Evolutionary conservation across 2,329 filamentous ascomycete genomes (phyloP), one percentile per base, ranked within the genome.

Genomic region (Colletotrichum sp.): DNA sequence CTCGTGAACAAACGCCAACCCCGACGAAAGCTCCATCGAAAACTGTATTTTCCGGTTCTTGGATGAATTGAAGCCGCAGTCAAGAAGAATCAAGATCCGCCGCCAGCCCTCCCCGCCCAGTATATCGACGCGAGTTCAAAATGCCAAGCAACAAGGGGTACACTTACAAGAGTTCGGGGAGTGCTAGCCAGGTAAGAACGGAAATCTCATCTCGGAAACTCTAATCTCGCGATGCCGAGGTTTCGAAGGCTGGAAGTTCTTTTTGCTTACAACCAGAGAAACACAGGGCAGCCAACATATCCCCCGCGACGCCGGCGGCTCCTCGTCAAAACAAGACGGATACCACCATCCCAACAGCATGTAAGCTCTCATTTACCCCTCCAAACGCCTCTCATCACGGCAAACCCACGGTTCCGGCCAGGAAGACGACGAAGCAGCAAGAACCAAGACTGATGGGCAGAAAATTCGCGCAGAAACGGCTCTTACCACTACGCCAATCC

Each of bases 401-500:
- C 44, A 7, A 6, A 28, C 12, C 30, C 32, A 34, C 12, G 32
- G 32, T 13, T 18, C 39, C 39, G 12, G 32, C 15, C 4, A 8
- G 57, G 26, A n/a, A n/a, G 32, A 26, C 28, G 18, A 34, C 8
- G 28, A 18, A 15, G 13, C 44, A 49, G 44, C 39, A 49, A 16
- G 34, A 16, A 36, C 34, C 13, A 36, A 16, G 6, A 28, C 63
- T 68, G 32, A 72, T 26, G 21, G 26, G 44, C 68, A 24, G 70
- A n/a, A 57, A 62, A 69, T 60, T 18, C 36, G 76, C 6, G 44
- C 36, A 91, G 89, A 26, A 81, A 94, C 79, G 92, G 92, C 34
- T 93, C 92, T 4, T 95, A 95, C 87, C 94, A 95, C 85, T 95
- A 95, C 85, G 90, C 89, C 82, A 95, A 94, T 84, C 84, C 92